Base-by-base conservation (phyloP, 139 green algal genomes). In the Helicosporidium sp. region DNA sequence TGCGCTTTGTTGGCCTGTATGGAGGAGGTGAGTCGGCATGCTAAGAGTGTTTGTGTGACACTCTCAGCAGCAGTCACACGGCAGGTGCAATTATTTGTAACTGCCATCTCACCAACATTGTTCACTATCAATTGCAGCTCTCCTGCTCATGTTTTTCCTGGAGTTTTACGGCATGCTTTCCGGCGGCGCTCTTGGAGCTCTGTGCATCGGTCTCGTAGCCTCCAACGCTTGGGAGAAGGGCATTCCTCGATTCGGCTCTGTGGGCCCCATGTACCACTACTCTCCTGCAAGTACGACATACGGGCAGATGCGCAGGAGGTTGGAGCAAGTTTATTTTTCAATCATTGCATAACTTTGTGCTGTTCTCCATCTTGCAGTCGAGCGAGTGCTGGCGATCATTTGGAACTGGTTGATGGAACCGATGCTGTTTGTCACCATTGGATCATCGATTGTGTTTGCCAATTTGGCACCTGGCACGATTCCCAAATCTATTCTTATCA, bases 341-440 rank as follows among this genome's bases (percentile, higher is more conserved):
- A 41, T 41, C 16, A 41, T 41, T 13, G 13, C 34, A n/a, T 13
- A 13, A 41, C 34, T 41, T 41, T 41, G 15, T 41, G 34, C 34
- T 41, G n/a, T n/a, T n/a, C n/a, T n/a, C n/a, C n/a, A n/a, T n/a
- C n/a, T n/a, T 37, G 19, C 53, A 60, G 55, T 55, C 5, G 55
- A 62, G 56, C 42, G 51, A 34, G 51, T 55, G 24, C 53, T 78
- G 23, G 51, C 36, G 8, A 6, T 55, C 10, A 16, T 70, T 2
- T 77, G 68, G 64, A 47, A 36, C n/a, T 69, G 58, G 52, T 3
- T 67, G 5, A 63, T 62, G 39, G 61, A 76, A 42, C 81, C 81
- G 4, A 60, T 92, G 42, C 66, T 92, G 40, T 92, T 92, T 62
- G 68, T 68, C 26, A 79, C 80, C 12, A 83, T 89, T 22, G 81